phyloP scores from a whole-genome alignment of 2,329 filamentous ascomycete genomes.

The Stachybotrys elegans region DNA sequence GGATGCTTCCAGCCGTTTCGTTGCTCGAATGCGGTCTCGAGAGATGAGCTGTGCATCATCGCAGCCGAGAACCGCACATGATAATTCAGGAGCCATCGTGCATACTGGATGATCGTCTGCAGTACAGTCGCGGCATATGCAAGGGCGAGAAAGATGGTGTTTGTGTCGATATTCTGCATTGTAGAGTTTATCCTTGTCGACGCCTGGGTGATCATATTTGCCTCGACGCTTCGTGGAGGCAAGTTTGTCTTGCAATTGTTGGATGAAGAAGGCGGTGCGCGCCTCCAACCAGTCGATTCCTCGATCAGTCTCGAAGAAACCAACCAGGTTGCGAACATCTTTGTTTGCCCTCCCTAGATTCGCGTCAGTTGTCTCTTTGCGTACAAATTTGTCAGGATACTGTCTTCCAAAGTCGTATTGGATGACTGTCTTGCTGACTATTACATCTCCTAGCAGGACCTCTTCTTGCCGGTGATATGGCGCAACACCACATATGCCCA shows the following conservation, averaged over 20 bases:
- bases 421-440: constrained; percentile 21
- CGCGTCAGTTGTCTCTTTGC: constrained; percentile 17
- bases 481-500: constrained; percentile 27
- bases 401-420: constrained; percentile 20
- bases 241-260: constrained; percentile 5
- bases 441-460: constrained; percentile 17
- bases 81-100: constrained; percentile 2
- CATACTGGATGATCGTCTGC: constrained; percentile 5
- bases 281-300: constrained; percentile 1
- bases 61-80: constrained; percentile 10
- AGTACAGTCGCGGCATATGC: constrained; percentile 6
- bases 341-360: constrained; percentile 6
- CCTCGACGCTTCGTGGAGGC: background rate
- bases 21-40: constrained; percentile 17
- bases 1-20: background rate
- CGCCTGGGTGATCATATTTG: constrained; percentile 20
- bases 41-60: constrained; percentile 18
- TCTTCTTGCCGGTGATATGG: constrained; percentile 4
- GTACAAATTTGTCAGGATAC: constrained; percentile 12
- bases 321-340: background rate
- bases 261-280: constrained; percentile 8
- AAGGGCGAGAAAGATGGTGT: constrained; percentile 13
- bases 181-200: constrained; percentile 22
- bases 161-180: constrained; percentile 23
- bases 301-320: background rate